Percentiles rank a stretch among this genome's conserved stretches.
Evolutionary conservation across 306 rosid species (phyloP).

Genomic region (Canavalia gladiata): DNA sequence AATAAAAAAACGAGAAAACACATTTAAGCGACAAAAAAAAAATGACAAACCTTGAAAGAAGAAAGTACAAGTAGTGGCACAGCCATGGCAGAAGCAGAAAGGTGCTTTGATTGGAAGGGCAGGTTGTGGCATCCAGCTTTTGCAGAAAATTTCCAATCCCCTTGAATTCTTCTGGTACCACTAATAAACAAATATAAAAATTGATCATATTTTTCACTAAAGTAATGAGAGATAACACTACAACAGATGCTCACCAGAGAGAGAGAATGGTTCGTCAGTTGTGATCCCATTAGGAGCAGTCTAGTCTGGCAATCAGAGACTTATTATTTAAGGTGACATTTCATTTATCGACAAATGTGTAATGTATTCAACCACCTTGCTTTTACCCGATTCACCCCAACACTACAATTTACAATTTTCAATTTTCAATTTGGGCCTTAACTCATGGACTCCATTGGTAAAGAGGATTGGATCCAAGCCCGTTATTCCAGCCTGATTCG

Average conservation of each 20-base stretch:
- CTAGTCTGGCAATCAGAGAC: slow-evolving; percentile 51
- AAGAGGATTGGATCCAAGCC: no score
- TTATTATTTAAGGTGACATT: no score
- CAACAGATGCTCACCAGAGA: not conserved
- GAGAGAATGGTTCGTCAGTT: slow-evolving; percentile 70
- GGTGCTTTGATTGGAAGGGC: slow-evolving; percentile 70
- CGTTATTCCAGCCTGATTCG: no score
- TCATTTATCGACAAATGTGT: no score
- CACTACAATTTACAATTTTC: no score
- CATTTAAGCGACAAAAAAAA: not conserved
- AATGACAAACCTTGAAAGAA: slow-evolving; percentile 86
- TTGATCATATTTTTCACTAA: slow-evolving; percentile 34
- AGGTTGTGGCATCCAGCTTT: slow-evolving; percentile 80
- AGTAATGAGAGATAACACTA: not conserved
- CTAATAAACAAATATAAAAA: slow-evolving; percentile 50
- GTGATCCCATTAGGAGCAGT: slow-evolving; percentile 82
- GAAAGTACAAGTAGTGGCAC: slow-evolving; percentile 96
- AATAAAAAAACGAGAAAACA: not conserved
- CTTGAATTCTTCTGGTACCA: slow-evolving; percentile 84
- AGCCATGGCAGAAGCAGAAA: slow-evolving; percentile 92
- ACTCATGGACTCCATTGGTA: no score
- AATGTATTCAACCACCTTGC: no score
- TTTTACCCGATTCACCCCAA: no score
- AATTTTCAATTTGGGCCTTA: no score
- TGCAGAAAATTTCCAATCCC: slow-evolving; percentile 87